These are phyloP conservation scores for Candida sakaeoensis DNA, from an alignment of 805 yeast species.

Conservation along the genomic window DNA sequence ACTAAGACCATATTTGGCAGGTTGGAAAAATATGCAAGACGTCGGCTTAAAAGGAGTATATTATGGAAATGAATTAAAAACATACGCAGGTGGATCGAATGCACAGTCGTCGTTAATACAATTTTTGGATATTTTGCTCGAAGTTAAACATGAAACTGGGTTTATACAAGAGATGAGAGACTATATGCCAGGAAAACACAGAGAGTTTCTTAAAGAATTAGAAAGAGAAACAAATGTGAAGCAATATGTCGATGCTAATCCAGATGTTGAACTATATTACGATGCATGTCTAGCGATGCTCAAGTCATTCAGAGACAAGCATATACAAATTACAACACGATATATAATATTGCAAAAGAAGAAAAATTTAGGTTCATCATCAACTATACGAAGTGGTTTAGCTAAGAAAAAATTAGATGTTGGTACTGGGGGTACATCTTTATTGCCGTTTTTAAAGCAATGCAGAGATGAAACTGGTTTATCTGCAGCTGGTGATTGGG, in stretches of 20 bases:
- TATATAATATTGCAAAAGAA: slow-evolving; percentile 80
- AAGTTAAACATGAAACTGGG: slow-evolving; percentile 60
- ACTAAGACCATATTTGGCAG: slow-evolving; percentile 86
- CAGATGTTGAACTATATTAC: slow-evolving; percentile 61
- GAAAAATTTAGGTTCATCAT: slow-evolving; percentile 50
- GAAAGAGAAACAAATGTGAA: slow-evolving; percentile 56
- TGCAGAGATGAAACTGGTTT: slow-evolving; percentile 96
- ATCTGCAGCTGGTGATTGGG: slow-evolving; percentile 92
- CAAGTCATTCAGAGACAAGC: slow-evolving; percentile 85
- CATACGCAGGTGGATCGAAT: slow-evolving; percentile 85
- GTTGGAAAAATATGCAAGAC: slow-evolving; percentile 89
- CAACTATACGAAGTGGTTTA: slow-evolving; percentile 64
- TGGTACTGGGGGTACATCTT: slow-evolving; percentile 94
- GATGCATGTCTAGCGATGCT: slow-evolving; percentile 90
- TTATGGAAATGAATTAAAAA: slow-evolving; percentile 68
- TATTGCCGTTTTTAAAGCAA: slow-evolving; percentile 88
- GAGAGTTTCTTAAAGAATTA: slow-evolving; percentile 64
- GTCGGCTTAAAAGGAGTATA: slow-evolving; percentile 79
- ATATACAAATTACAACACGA: slow-evolving; percentile 87
- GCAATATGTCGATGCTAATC: slow-evolving; percentile 53
- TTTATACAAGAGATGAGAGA: slow-evolving; percentile 80
- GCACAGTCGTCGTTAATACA: slow-evolving; percentile 92
- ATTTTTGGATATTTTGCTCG: slow-evolving; percentile 72
- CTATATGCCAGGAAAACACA: slow-evolving; percentile 89
- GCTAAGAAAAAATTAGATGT: slow-evolving; percentile 52